These are phyloP conservation scores for slime mould (Dictyostelium discoideum) DNA, from an alignment of 78 protist species.

Conservation along the genomic window dicty_2.7 NC_007088.5:2680001-2680500, in stretches of 20 bases:
- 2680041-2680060: constrained; percentile 37
- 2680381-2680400: constrained; percentile 59
- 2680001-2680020: constrained; percentile 60
- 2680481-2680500: background rate
- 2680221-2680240: constrained; percentile 63
- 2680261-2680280: constrained; percentile 67
- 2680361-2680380: constrained; percentile 6
- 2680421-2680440: constrained; percentile 56
- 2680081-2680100: background rate
- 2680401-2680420: constrained; percentile 48
- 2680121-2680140: constrained; percentile 44
- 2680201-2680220: constrained; percentile 30
- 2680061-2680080: constrained; percentile 3
- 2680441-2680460: constrained; percentile 22
- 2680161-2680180: background rate
- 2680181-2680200: background rate
- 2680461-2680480: constrained; percentile 29
- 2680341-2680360: constrained; percentile 15
- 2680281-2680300: constrained; percentile 53
- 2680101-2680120: constrained; percentile 54
- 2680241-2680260: constrained; percentile 27
- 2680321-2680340: constrained; percentile 50
- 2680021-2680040: constrained; percentile 51
- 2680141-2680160: constrained; percentile 56
- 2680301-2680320: constrained; percentile 61